Base-by-base conservation (phyloP, 2,329 filamentous ascomycete genomes). In the Dichotomopilus funicola region DNA sequence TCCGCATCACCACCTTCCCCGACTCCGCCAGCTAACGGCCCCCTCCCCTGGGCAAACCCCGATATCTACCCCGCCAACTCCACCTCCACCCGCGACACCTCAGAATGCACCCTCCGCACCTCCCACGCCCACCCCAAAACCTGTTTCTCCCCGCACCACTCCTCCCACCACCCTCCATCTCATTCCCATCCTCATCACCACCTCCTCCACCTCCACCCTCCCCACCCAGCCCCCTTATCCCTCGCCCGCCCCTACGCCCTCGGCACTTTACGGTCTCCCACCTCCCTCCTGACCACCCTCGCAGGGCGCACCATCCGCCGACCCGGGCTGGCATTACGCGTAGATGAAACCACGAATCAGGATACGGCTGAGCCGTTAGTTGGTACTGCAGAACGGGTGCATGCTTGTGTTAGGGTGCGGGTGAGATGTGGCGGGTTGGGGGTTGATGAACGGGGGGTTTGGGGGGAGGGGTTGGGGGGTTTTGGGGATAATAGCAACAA, bases 341-440 rank as follows among this genome's bases (percentile, higher is more conserved):
- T 71, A 7, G 68, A 75, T 61, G 68, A 72, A 45, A 64, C 69
- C 27, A 71, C 66, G 6, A 73, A 73, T 51, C 53, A 63, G n/a
- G 64, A 67, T 33, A 72, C 69, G 0, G 56, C 62, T 9, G 62
- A 70, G 51, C 69, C 70, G 5, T 64, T 75, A 55, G 53, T 67
- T 3, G 64, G 69, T 44, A 75, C 72, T 0, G 64, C 66, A 54
- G 73, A 75, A 62, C 63, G 70, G 12, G 66, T 75, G 6, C 69
- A 71, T 42, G 60, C 58, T 9, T 61, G 59, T 9, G 68, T 67
- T 31, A 56, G 68, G 8, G 63, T 70, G 12, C 51, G 69, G 9
- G 52, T 70, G 8, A 63, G 62, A 1, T 66, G 67, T 13, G 59
- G 53, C 1, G 68, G 68, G 0, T 52, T 70, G 46, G 62, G 57